Conservation (phyloP, 805 yeast species). For the Lipomyces starkeyi region DNA sequence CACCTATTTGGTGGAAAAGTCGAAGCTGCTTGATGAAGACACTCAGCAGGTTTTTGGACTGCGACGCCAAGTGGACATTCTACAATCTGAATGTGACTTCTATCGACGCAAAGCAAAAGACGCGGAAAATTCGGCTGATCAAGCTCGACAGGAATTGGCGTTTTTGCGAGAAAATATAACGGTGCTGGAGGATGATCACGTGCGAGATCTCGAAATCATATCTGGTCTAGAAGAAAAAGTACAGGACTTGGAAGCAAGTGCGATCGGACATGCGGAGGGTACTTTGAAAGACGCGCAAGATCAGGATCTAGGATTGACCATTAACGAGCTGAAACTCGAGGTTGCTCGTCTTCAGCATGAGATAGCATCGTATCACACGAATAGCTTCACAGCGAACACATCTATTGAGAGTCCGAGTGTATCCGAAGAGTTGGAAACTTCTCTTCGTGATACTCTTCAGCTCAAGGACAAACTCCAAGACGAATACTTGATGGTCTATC, state of each 20-base stretch:
- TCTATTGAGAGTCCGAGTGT: background rate
- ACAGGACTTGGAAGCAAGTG: slow-evolving; percentile 11
- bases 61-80: slow-evolving; percentile 31
- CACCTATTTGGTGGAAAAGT: slow-evolving; percentile 33
- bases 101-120: slow-evolving; percentile 27
- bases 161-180: slow-evolving; percentile 11
- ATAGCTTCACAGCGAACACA: background rate
- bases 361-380: background rate
- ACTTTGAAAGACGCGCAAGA: slow-evolving; percentile 13
- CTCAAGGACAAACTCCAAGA: slow-evolving; percentile 22
- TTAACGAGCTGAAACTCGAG: slow-evolving; percentile 10
- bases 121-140: slow-evolving; percentile 16
- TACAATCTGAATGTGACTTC: slow-evolving; percentile 30
- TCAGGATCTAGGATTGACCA: slow-evolving; percentile 11
- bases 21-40: slow-evolving; percentile 34
- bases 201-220: slow-evolving; percentile 18
- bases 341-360: slow-evolving; percentile 7
- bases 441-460: slow-evolving; percentile 18
- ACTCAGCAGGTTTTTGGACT: slow-evolving; percentile 33
- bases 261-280: background rate
- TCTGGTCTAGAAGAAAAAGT: slow-evolving; percentile 22
- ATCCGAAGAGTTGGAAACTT: slow-evolving; percentile 11
- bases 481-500: slow-evolving; percentile 22
- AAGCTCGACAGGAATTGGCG: slow-evolving; percentile 14
- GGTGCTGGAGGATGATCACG: slow-evolving; percentile 21